phyloP scores from a whole-genome alignment of 768 basidiomycete species.

The Kwoniella newhampshirensis region DNA sequence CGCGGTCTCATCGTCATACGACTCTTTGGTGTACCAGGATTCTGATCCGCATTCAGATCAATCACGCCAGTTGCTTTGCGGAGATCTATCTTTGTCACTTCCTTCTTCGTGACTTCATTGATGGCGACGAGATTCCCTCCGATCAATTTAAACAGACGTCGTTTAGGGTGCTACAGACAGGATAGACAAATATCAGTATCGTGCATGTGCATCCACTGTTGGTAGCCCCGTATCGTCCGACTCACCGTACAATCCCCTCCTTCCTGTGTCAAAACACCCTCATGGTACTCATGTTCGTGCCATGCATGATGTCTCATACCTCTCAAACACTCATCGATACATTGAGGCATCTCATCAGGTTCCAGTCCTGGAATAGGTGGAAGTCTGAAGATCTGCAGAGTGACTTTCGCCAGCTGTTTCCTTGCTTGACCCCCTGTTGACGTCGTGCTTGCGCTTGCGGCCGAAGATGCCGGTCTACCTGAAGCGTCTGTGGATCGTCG shows the following conservation, averaged over 20 bases:
- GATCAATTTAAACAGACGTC: conserved; percentile 69
- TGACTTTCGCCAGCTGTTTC: conserved; percentile 78
- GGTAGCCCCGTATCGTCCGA: conserved; percentile 28
- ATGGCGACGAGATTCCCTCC: conserved; percentile 64
- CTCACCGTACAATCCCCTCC: conserved; percentile 90
- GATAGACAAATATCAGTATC: background rate
- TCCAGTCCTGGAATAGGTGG: conserved; percentile 82
- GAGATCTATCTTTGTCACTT: conserved; percentile 84
- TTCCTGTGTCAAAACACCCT: conserved; percentile 85
- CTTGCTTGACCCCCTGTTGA: conserved; percentile 52
- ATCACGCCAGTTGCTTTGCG: conserved; percentile 75
- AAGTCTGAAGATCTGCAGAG: conserved; percentile 84
- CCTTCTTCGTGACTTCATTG: conserved; percentile 88
- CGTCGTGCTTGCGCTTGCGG: conserved; percentile 14
- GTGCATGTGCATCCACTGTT: background rate
- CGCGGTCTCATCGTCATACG: conserved; percentile 23
- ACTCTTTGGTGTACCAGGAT: conserved; percentile 20
- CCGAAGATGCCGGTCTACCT: conserved; percentile 9
- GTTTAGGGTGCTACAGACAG: conserved; percentile 59
- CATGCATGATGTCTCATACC: conserved; percentile 85
- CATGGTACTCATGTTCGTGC: conserved; percentile 91
- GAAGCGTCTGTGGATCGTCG: conserved; percentile 13
- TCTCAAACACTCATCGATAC: conserved; percentile 85
- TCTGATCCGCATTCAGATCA: conserved; percentile 62
- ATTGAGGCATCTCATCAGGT: conserved; percentile 77